These are phyloP conservation scores for Cephaloascus albidus DNA, from an alignment of 805 yeast genomes.

Conservation along the genomic window DNA sequence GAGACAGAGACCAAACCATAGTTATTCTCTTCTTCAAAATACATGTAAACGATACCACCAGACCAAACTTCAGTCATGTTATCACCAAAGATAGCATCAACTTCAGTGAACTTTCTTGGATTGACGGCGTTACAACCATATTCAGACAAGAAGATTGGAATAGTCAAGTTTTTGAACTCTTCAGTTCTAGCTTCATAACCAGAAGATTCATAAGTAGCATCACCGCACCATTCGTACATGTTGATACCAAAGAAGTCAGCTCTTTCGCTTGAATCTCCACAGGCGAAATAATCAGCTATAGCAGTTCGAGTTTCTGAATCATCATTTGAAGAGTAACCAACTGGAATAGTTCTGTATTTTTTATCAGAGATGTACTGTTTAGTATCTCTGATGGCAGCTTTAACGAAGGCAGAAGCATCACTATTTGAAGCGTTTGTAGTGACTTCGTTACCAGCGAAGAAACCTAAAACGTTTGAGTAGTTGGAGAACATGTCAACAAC, in stretches of 20 bases:
- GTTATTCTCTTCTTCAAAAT: conserved; percentile 73
- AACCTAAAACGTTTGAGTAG: conserved; percentile 81
- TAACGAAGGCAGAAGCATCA: conserved; percentile 86
- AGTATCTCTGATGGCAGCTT: conserved; percentile 90
- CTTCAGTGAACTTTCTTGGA: conserved; percentile 76
- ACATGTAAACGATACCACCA: conserved; percentile 91
- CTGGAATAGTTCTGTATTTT: conserved; percentile 74
- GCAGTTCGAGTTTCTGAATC: conserved; percentile 71
- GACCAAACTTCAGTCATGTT: conserved; percentile 89
- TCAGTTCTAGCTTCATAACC: conserved; percentile 67
- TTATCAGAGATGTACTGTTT: conserved; percentile 62
- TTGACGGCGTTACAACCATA: conserved; percentile 72
- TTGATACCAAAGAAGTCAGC: conserved; percentile 79
- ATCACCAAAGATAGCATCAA: conserved; percentile 51
- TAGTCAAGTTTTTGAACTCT: conserved; percentile 62
- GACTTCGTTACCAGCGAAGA: conserved; percentile 97
- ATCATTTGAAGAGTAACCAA: conserved; percentile 91
- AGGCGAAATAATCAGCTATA: conserved; percentile 77
- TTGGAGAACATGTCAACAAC: conserved; percentile 75
- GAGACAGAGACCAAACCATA: conserved; percentile 68
- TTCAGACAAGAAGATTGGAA: conserved; percentile 81
- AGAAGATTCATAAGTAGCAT: conserved; percentile 44
- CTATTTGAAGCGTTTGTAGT: conserved; percentile 78
- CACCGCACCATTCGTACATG: conserved; percentile 87
- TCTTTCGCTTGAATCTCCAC: conserved; percentile 57